Base-by-base conservation (phyloP, 768 basidiomycete genomes). In the Leccinum incarnatum region DNA sequence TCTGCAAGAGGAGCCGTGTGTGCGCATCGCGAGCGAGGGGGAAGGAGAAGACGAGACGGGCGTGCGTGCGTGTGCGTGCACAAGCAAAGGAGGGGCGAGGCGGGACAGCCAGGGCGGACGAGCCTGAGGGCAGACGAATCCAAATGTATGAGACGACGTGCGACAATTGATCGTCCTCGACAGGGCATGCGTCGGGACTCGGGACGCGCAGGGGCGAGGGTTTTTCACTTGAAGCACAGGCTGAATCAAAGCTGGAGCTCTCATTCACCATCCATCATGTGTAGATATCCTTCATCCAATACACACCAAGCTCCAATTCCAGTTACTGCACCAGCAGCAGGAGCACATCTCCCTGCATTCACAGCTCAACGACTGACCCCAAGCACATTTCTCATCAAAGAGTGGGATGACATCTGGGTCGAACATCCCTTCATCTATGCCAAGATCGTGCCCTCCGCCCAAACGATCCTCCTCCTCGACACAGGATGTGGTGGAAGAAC, bases 371-470 rank as follows among this genome's bases (percentile, higher is more conserved):
- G 75, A 11, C 63, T 78, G 19, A 75, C 75, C 1, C 27, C 63
- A 15, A 72, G 60, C 55, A 75, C 72, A 7, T 80, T 79, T 67
- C 76, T 81, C 29, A 74, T 83, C 71, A 74, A 75, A 55, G 83
- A 85, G 67, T 76, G 76, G 70, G 69, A 82, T 53, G 83, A 83
- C 59, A 67, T 79, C 30, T 84, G 77, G 67, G 70, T 70, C 15
- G 83, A 85, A 64, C 77, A 77, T 54, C 81, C 83, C 3, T 78
- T 81, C 68, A 83, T 85, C 59, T 84, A 83, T 64, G 80, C 73
- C 57, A 83, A 81, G 63, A 55, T 78, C 46, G 61, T 79, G 9
- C 72, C 75, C 30, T 61, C 65, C 10, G 72, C 75, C 4, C 69
- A 69, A 25, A 78, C 79, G 2, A 69, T 83, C 53, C 70, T 86